These are phyloP conservation scores for Marchantia polymorpha DNA, from an alignment of 225 moss, liverwort and hornwort genomes.

Conservation along the genomic window DNA sequence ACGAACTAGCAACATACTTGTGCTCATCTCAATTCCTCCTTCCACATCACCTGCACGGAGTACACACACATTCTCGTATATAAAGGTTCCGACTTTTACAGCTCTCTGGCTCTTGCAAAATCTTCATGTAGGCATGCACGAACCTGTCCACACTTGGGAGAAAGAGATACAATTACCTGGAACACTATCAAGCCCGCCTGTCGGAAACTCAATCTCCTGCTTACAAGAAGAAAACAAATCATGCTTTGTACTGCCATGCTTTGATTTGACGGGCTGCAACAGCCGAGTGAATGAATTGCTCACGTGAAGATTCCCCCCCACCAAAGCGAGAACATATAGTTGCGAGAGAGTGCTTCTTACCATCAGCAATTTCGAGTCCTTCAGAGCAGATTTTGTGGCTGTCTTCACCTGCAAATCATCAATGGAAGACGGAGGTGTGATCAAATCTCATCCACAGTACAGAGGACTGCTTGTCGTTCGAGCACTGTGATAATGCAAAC, in stretches of 20 bases:
- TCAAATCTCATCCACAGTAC: neutral
- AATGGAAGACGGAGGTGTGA: neutral
- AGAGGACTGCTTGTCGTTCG: neutral
- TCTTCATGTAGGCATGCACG: neutral
- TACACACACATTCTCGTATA: neutral
- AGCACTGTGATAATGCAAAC: neutral
- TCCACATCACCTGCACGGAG: slow-evolving; percentile 78
- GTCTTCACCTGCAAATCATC: slow-evolving; percentile 46
- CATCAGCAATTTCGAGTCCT: slow-evolving; percentile 76
- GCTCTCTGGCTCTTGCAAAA: neutral
- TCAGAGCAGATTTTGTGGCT: slow-evolving; percentile 67
- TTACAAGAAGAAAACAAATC: slow-evolving; percentile 32
- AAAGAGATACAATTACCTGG: slow-evolving; percentile 74
- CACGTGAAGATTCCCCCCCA: neutral
- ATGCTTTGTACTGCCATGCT: slow-evolving; percentile 16
- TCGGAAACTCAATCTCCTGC: slow-evolving; percentile 99
- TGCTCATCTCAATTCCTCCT: slow-evolving; percentile 94
- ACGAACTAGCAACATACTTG: slow-evolving; percentile 74
- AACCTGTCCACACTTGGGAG: slow-evolving; percentile 25
- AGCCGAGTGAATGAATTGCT: neutral
- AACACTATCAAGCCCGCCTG: slow-evolving; percentile 84
- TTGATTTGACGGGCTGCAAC: neutral
- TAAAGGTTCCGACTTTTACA: neutral
- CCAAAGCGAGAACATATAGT: neutral
- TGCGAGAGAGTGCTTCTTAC: slow-evolving; percentile 32